Base-by-base conservation (phyloP, 306 rosid genomes). In the cucumber (Cucumis sativus) region DNA sequence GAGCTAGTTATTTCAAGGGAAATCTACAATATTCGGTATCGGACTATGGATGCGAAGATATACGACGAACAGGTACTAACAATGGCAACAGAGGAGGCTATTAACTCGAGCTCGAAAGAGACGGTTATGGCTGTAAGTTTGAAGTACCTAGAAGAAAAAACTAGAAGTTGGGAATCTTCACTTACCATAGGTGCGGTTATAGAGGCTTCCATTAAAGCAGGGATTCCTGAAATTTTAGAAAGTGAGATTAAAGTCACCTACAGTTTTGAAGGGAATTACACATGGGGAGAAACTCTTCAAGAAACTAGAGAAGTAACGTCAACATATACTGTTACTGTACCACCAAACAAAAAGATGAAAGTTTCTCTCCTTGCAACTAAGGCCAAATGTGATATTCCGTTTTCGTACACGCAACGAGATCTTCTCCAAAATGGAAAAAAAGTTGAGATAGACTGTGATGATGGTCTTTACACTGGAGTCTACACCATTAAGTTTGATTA, bases 221-320 rank as follows among this genome's bases (percentile, higher is more conserved):
- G 76, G 4, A 10, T 72, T 25, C 77, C 77, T 3, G 8, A 25
- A 4, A 49, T 72, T 8, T 5, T 2, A 10, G 25, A 23, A 23
- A 23, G 25, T 23, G 25, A 23, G 25, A 23, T 23, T 23, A 23
- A 23, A 23, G 25, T 8, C 11, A 43, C 8, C 49, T 3, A 1
- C 4, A 8, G 10, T 43, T 8, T 2, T 1, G 49, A 43, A 1
- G 4, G 1, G 49, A 8, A 9, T 11, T 30, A 58, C 10, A 14
- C 49, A 13, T 79, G 82, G 78, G 82, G 82, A 13, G 72, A 71
- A 18, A 63, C 21, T 5, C 13, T 57, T 35, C 13, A 17, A 6
- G 7, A 7, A 5, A 18, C 25, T 6, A 20, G 7, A 11, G 10
- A 21, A 51, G 30, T 71, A 17, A n/a, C 7, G 43, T 5, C 5